Base-by-base conservation (phyloP, 2,329 filamentous ascomycete species). In the Thermomyces lanuginosus region DNA sequence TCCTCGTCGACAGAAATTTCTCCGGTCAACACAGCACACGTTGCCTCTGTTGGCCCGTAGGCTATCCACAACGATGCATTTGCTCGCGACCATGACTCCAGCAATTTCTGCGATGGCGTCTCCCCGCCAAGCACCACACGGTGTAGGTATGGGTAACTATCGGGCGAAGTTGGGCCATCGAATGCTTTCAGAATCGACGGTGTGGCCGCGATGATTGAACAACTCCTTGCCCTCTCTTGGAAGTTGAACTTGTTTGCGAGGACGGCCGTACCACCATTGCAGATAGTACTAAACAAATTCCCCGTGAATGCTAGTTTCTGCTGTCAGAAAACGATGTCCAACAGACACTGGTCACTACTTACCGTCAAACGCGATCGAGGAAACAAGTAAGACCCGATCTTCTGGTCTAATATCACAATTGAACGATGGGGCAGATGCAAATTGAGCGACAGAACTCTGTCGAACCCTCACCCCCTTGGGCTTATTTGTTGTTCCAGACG, bases 291-390 rank as follows among this genome's bases (percentile, higher is more conserved):
- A 13, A 39, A 39, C 8, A 40, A 24, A 20, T 37, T 28, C 9
- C 31, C 33, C 3, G 30, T 22, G 15, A 22, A 33, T 23, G 23
- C 26, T 29, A 14, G 13, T 6, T 23, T 23, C n/a, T 20, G 4
- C 22, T 16, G n/a, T 12, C 5, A 24, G 22, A 22, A 15, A 8
- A 9, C 8, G 7, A 6, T 10, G n/a, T 31, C 8, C 9, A 22
- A 9, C 8, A 19, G 1, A 21, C 7, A 11, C 12, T 18, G 16
- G 16, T 6, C 10, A n/a, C n/a, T 6, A 28, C 37, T 29, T 28
- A 42, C 41, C 42, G 27, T 46, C 43, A 27, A 46, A 46, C 7
- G 37, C 42, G 16, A 39, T 21, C 2, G 42, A 41, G 19, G 37
- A 43, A 9, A 44, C 20, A 9, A 44, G 19, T 14, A 45, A 26